Evolutionary conservation across 352 stramenopile genomes (phyloP), one percentile per base, ranked within the genome.

Genomic region (Phytophthora agathidicida): DNA sequence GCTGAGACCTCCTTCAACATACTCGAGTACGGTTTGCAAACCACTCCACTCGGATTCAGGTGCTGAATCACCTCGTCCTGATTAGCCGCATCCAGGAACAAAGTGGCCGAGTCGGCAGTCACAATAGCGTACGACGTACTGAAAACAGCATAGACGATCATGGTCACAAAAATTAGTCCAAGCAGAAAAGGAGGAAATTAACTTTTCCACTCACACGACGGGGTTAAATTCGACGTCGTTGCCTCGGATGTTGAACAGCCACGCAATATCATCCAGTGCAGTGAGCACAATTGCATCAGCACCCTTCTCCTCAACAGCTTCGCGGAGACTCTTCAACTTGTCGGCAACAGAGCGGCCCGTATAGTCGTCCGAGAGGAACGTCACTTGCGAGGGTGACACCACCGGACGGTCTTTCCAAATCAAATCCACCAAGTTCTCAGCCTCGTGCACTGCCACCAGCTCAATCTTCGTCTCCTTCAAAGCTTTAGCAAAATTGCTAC

Each of bases 171-270:
- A 20, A 50, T n/a, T 19, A 46, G n/a, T n/a, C n/a, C n/a, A n/a
- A n/a, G n/a, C n/a, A n/a, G n/a, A n/a, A n/a, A n/a, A n/a, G n/a
- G n/a, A n/a, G n/a, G n/a, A n/a, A n/a, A n/a, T n/a, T n/a, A 28
- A 4, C n/a, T 5, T n/a, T 3, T 17, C 4, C 6, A 89, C 90
- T 62, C 97, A 98, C 66, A 98, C 95, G 5, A 99, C 94, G 6
- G 98, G 98, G 71, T 98, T 99, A 60, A 97, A 99, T 58, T 96
- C 85, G 52, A 99, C 87, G 69, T 99, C 98, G 39, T 86, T 89
- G 51, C 96, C 97, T 20, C 97, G 90, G 24, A 99, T 88, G 76
- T 99, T 99, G 52, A 99, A 91, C 3, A 99, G 86, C 87, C 98
- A 99, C 27, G 88, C 89, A 26, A 98, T 96, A 65, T 99, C 98